Base-by-base conservation (phyloP, 2,329 filamentous ascomycete genomes). In the Trichoderma semiorbis region DNA sequence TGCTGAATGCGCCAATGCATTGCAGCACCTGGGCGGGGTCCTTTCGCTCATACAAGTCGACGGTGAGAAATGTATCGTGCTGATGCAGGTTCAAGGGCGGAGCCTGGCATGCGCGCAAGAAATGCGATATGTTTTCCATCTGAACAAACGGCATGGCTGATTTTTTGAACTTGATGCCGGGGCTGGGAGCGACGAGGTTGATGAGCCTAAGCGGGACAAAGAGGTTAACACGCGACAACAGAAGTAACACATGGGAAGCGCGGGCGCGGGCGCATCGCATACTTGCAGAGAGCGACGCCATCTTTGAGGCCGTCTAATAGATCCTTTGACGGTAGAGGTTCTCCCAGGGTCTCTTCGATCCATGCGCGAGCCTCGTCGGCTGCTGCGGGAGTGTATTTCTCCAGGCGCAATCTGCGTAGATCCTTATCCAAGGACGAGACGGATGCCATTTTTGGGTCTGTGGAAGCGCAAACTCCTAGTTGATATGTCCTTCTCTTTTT, bases 71-170 rank as follows among this genome's bases (percentile, higher is more conserved):
- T 75, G 95, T 91, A 82, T 99, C 96, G 84, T 99, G 96, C 60
- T 95, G 91, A 72, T 93, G 94, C 72, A 99, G 90, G 81, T 91
- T 95, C 67, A 99, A 85, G 0, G 96, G 96, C 30, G 93, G 89
- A 65, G 89, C 85, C 82, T 97, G 93, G 84, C 95, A 97, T 73
- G 94, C 94, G 78, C 89, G 90, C 69, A 99, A 89, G 83, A 98
- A 99, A 79, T 97, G 93, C 5, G 95, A 97, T 79, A 99, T 98
- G 80, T 99, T 99, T 82, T 99, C 96, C 95, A 98, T 98, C 82
- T 99, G 96, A 53, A 98, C 95, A 80, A 99, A 99, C 0, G 96
- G 96, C 95, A 98, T 98, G 53, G 90, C 84, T 1, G 95, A 97
- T 79, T 92, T 87, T 83, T 98, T 98, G 88, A 92, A 98, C 81